Percentiles rank a stretch among this genome's conserved stretches.
phyloP scores from a whole-genome alignment of 2,329 filamentous ascomycete species.

The Zelopaecilomyces penicillatus region DNA sequence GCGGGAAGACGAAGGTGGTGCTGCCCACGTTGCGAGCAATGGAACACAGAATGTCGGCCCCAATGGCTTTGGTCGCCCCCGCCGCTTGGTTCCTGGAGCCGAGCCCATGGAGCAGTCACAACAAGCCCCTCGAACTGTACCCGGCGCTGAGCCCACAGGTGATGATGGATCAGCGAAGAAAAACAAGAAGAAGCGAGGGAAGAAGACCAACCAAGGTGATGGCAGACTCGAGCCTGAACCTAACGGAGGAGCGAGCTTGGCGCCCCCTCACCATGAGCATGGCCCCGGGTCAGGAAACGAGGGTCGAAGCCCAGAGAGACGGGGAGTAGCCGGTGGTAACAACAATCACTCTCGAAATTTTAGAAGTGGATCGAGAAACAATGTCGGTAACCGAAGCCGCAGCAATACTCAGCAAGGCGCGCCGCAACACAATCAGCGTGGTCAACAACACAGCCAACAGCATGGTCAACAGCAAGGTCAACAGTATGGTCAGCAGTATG shows the following conservation, averaged over 20 bases:
- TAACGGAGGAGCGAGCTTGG: constrained; percentile 39
- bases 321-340: constrained; percentile 31
- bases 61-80: constrained; percentile 71
- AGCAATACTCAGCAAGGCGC: constrained; percentile 40
- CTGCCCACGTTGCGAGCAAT: constrained; percentile 73
- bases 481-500: constrained; percentile 5
- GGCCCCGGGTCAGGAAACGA: constrained; percentile 37
- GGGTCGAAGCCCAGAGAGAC: constrained; percentile 59
- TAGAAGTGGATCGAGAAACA: constrained; percentile 49
- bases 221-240: constrained; percentile 42
- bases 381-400: constrained; percentile 42
- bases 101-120: constrained; percentile 60
- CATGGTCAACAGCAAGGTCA: constrained; percentile 12
- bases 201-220: constrained; percentile 78
- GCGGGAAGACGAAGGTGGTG: constrained; percentile 92
- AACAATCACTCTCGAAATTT: constrained; percentile 34
- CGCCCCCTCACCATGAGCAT: constrained; percentile 34
- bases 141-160: constrained; percentile 53
- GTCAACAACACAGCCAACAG: constrained; percentile 11
- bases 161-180: constrained; percentile 72
- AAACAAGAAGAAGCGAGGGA: constrained; percentile 97
- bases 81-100: constrained; percentile 79
- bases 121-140: constrained; percentile 60
- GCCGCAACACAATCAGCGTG: constrained; percentile 9
- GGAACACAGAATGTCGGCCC: constrained; percentile 60